Evolutionary conservation across 129 eudicot genomes (phyloP).

Genomic region (Arctium minus): DNA sequence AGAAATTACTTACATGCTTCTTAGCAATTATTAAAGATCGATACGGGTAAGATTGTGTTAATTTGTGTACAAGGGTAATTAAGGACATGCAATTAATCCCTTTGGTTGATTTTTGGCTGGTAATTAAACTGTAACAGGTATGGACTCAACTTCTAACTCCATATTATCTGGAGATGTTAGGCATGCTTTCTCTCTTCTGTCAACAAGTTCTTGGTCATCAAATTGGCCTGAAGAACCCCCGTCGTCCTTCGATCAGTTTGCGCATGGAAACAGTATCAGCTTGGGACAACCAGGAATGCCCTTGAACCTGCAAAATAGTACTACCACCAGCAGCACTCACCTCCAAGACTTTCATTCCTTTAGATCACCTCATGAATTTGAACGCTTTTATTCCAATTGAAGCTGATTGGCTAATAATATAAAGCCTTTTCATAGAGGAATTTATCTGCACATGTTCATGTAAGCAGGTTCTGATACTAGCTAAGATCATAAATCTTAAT

Average conservation of each 20-base stretch:
- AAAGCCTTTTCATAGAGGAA: conserved; percentile 3
- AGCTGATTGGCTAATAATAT: not conserved
- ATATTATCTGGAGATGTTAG: conserved; percentile 31
- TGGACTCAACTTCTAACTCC: conserved; percentile 24
- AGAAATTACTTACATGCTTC: not conserved
- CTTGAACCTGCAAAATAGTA: conserved; percentile 21
- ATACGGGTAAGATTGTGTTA: not conserved
- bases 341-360: conserved; percentile 40
- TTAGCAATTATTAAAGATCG: not conserved
- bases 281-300: conserved; percentile 39
- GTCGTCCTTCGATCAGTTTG: conserved; percentile 26
- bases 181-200: conserved; percentile 77
- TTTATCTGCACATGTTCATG: conserved; percentile 9
- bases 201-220: conserved; percentile 47
- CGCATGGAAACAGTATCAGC: conserved; percentile 32
- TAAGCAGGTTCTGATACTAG: not conserved
- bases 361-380: conserved; percentile 33
- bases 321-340: conserved; percentile 21
- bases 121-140: conserved; percentile 18
- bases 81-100: not conserved
- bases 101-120: not conserved
- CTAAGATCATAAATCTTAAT: not conserved
- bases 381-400: conserved; percentile 38
- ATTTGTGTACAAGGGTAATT: not conserved
- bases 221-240: conserved; percentile 32